Base-by-base conservation (phyloP, 2,329 filamentous ascomycete species). In the Orbilia oligospora region DNA sequence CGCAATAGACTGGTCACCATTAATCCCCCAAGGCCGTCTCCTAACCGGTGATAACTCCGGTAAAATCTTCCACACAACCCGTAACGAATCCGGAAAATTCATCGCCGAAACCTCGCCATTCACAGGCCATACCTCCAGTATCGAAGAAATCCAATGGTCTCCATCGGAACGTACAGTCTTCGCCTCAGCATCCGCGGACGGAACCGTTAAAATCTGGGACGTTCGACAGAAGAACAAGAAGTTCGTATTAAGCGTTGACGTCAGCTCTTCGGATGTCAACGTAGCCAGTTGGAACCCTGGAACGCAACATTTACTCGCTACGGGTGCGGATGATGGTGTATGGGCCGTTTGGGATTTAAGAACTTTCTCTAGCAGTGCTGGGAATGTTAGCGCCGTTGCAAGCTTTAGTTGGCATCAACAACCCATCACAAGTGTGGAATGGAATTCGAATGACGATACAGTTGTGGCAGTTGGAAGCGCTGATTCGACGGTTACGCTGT, bases 141-240 rank as follows among this genome's bases (percentile, higher is more conserved):
- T 99, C 16, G 96, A 99, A 86, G 96, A 99, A 84, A 87, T 99
- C 27, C 95, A 98, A 85, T 99, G 96, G 96, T 97, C 93, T 65
- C 96, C 96, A 0, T 93, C 91, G 18, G 96, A 99, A 86, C 90
- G 90, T 80, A 94, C 94, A 79, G 96, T 98, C 30, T 99, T 99
- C 83, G 92, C 96, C 0, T 98, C 95, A 0, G 94, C 93, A 3
- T 97, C 94, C 71, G 94, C 91, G 83, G 96, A 99, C 85, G 95
- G 96, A 82, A 97, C 93, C 9, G 91, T 99, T 80, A 95, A 96
- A 84, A 91, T 99, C 78, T 99, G 96, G 94, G 96, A 99, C 83
- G 90, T 96, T 20, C 90, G 96, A 66, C 94, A 92, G 84, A 97
- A 97, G 87, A 93, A 91, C 81, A 91, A 93, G 80, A 92, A 92